Conservation (phyloP, 2,329 filamentous ascomycete genomes). For the Trichoderma citrinoviride region DNA sequence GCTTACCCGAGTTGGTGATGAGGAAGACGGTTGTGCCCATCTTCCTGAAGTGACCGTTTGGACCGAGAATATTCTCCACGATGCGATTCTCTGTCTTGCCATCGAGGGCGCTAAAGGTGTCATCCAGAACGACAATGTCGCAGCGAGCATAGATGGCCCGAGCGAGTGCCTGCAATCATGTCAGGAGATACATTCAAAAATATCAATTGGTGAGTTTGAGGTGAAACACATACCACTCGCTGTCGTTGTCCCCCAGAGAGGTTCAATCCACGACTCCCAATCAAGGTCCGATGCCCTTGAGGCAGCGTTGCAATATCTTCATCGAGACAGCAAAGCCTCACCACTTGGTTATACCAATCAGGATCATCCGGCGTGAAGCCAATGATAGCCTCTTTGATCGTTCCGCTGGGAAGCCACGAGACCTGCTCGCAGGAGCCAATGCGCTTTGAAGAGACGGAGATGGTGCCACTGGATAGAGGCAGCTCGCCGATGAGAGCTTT, state of each 20-base stretch:
- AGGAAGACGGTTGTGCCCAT: background rate
- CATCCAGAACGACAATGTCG: conserved; percentile 23
- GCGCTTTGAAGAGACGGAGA: background rate
- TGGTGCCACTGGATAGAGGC: background rate
- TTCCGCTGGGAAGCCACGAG: conserved; percentile 5
- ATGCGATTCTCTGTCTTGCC: conserved; percentile 18
- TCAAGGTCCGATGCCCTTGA: background rate
- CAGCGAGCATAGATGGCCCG: background rate
- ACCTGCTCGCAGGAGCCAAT: background rate
- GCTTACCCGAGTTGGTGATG: no score
- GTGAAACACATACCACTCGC: background rate
- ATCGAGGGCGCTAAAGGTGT: conserved; percentile 23
- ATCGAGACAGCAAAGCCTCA: background rate
- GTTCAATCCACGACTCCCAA: background rate
- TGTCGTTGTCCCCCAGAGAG: background rate
- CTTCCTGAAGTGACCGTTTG: no score
- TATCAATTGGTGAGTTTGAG: background rate
- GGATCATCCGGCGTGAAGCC: background rate
- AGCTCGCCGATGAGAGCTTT: background rate
- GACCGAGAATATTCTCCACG: no score
- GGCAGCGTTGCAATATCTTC: background rate
- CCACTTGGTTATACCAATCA: background rate
- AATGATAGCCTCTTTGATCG: background rate
- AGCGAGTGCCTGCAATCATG: background rate
- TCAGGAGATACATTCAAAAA: background rate